phyloP scores from a whole-genome alignment of 2,329 filamentous ascomycete genomes.

The Pestalotiopsis sp. region DNA sequence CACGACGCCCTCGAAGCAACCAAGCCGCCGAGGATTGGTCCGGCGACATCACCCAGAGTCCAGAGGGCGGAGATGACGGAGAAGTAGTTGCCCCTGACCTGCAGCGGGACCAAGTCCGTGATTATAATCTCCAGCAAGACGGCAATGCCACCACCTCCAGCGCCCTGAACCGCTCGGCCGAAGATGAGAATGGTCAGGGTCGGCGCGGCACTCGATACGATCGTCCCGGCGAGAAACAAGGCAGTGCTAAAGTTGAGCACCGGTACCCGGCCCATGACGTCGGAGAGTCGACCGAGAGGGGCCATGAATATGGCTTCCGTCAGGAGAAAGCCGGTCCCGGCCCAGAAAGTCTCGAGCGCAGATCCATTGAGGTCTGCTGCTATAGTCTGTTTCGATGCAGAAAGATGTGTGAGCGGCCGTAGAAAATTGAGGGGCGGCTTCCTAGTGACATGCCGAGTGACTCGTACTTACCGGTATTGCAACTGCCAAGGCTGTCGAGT shows the following conservation, averaged over 20 bases:
- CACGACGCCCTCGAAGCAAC: neutral
- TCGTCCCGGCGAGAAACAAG: neutral
- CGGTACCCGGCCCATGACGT: neutral
- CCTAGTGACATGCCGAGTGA: too few species aligned
- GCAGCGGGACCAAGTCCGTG: conserved; percentile 1
- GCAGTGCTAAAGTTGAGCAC: neutral
- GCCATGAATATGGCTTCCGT: conserved; percentile 11
- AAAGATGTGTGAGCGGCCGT: too few species aligned
- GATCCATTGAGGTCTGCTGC: conserved; percentile 5
- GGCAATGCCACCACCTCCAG: conserved; percentile 1
- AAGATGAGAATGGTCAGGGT: neutral
- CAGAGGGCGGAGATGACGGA: conserved; percentile 1
- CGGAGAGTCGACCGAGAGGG: neutral
- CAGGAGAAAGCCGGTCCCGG: conserved; percentile 5
- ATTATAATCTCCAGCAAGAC: conserved; percentile 1
- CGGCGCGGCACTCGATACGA: neutral
- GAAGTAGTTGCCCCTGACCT: conserved; percentile 1
- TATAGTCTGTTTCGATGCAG: neutral
- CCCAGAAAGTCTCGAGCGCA: conserved; percentile 5
- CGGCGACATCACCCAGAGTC: neutral
- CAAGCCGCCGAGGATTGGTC: neutral
- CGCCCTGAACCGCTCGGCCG: neutral
- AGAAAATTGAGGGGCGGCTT: too few species aligned
- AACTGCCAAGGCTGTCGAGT: neutral
- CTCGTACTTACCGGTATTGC: neutral